phyloP scores from a whole-genome alignment of 1,284 basidiomycete genomes.

The Veloboletus limbatus region DNA sequence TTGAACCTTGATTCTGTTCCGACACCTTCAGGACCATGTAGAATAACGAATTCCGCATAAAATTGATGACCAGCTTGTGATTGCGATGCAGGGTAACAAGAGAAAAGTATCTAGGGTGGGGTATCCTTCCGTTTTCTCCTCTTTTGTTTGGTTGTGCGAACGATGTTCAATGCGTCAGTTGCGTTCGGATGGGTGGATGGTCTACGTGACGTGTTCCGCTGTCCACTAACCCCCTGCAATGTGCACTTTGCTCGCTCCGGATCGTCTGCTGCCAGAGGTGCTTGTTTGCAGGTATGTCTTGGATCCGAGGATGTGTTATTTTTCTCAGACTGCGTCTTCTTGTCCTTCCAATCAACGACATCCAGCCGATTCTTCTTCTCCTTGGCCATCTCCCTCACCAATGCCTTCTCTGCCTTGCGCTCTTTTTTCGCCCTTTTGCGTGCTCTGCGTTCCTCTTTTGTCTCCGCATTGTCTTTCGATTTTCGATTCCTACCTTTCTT shows the following conservation, averaged over 20 bases:
- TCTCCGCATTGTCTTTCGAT: conserved; percentile 4
- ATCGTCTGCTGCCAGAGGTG: no score
- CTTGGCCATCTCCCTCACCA: conserved; percentile 3
- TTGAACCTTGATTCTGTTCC: conserved; percentile 12
- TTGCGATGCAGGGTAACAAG: conserved; percentile 4
- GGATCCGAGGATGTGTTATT: no score
- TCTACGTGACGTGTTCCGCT: conserved; percentile 1
- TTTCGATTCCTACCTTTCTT: conserved; percentile 13
- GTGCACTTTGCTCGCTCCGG: no score
- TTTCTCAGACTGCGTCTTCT: no score
- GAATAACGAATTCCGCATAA: conserved; percentile 28
- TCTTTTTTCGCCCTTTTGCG: conserved; percentile 24
- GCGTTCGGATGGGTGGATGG: background rate
- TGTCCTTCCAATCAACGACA: no score
- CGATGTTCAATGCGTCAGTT: background rate
- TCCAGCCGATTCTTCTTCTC: conserved; percentile 1
- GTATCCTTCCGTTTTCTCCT: conserved; percentile 25
- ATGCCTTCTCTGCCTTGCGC: conserved; percentile 16
- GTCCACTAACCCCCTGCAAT: no score
- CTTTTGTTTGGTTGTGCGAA: conserved; percentile 13
- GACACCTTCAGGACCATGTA: conserved; percentile 27
- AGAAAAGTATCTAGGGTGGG: conserved; percentile 7
- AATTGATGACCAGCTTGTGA: conserved; percentile 12
- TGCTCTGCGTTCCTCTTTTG: conserved; percentile 27
- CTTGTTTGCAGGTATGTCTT: no score